Conservation (phyloP, 306 rosid species). For the Malus asiatica region DNA sequence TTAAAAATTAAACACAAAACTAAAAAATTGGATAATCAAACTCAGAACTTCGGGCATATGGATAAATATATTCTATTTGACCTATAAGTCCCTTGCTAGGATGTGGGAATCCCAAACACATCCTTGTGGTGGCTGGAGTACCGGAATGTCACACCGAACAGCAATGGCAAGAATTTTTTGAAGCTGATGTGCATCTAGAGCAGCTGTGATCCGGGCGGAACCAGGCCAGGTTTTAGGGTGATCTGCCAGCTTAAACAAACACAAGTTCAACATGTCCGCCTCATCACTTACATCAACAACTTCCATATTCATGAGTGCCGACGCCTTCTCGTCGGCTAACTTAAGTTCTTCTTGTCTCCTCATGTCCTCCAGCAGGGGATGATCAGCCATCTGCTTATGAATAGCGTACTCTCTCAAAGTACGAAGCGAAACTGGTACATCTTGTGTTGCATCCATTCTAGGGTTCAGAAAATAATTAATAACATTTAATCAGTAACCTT, state of each 20-base stretch:
- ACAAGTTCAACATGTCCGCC: too few species aligned
- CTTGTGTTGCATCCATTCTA: background rate
- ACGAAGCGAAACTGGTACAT: background rate
- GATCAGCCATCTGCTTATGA: background rate
- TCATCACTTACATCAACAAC: background rate
- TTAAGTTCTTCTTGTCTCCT: background rate
- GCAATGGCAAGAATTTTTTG: background rate
- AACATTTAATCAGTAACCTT: too few species aligned
- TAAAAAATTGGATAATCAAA: too few species aligned
- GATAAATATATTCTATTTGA: background rate
- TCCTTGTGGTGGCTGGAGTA: background rate
- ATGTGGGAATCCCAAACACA: too few species aligned
- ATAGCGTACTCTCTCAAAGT: background rate
- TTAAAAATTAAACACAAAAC: too few species aligned
- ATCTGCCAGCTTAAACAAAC: background rate
- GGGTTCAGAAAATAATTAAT: background rate
- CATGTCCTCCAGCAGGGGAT: background rate
- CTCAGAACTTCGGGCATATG: too few species aligned
- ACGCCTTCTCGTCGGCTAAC: background rate
- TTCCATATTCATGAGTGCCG: background rate
- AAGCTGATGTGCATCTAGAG: background rate
- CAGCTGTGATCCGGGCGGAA: background rate
- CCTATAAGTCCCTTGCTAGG: too few species aligned
- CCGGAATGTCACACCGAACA: background rate
- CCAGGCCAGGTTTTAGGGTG: background rate